Conservation (phyloP, 2,329 filamentous ascomycete species). For the Venturia aucupariae region DNA sequence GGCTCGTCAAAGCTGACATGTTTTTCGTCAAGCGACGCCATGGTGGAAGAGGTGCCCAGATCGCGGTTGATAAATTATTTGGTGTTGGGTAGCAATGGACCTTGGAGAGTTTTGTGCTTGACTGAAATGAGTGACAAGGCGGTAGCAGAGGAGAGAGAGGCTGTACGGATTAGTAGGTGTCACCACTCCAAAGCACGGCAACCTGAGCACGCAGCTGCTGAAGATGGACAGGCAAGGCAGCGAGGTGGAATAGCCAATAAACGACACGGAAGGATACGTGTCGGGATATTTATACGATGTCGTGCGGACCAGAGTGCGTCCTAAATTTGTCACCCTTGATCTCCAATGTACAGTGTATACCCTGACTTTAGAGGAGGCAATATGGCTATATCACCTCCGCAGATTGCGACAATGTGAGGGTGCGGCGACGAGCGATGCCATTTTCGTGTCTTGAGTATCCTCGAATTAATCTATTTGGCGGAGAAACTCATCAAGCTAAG, state of each 20-base stretch:
- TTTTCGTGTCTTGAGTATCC: not conserved
- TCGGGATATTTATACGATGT: not conserved
- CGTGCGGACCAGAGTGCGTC: not conserved
- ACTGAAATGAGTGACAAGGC: not conserved
- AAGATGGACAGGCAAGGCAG: no score
- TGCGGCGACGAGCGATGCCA: not conserved
- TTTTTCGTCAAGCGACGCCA: not conserved
- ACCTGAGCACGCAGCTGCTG: no score
- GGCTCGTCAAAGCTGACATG: conserved; percentile 5
- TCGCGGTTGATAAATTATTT: not conserved
- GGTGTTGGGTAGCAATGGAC: not conserved
- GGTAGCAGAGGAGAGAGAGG: not conserved
- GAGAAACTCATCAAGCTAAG: not conserved
- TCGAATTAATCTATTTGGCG: not conserved
- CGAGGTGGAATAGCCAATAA: not conserved
- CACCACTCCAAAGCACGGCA: no score
- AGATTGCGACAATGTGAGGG: not conserved
- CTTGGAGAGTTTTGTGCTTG: not conserved
- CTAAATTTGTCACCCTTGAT: not conserved
- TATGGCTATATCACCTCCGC: conserved; percentile 5
- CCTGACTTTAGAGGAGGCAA: not conserved
- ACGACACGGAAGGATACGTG: no score
- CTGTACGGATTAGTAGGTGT: no score
- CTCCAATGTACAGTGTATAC: no score
- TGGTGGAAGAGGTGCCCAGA: not conserved